Conservation (phyloP, 2,329 filamentous ascomycete species). For the Fonsecaea pugnacius region DNA sequence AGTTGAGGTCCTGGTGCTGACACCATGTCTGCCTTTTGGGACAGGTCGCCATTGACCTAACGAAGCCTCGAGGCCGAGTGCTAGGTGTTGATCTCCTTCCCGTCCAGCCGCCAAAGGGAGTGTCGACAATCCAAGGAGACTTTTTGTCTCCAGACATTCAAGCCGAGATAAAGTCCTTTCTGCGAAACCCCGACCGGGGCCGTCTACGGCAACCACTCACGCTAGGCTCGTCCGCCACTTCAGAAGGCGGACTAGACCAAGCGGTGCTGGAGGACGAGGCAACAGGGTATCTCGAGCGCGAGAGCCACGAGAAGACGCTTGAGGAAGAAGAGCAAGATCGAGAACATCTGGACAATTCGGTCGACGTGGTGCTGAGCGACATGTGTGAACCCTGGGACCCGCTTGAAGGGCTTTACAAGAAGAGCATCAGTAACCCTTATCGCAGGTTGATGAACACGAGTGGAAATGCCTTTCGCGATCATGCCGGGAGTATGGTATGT, state of each 20-base stretch:
- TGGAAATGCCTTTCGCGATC: conserved; percentile 82
- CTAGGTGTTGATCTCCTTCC: conserved; percentile 94
- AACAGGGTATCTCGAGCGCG: conserved; percentile 34
- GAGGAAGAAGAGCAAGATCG: conserved; percentile 43
- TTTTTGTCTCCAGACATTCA: conserved; percentile 79
- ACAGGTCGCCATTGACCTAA: conserved; percentile 79
- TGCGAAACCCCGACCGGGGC: conserved; percentile 67
- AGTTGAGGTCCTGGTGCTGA: conserved; percentile 5
- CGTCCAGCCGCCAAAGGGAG: conserved; percentile 83
- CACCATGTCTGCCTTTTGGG: neutral
- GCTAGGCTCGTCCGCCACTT: neutral
- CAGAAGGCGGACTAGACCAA: conserved; percentile 11
- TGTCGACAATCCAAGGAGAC: conserved; percentile 94
- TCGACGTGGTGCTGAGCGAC: conserved; percentile 95
- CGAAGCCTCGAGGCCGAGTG: conserved; percentile 75
- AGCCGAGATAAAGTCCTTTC: conserved; percentile 74
- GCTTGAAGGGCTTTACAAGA: conserved; percentile 76
- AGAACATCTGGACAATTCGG: conserved; percentile 59
- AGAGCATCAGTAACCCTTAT: conserved; percentile 94
- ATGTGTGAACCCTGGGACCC: conserved; percentile 98
- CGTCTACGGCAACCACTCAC: conserved; percentile 49
- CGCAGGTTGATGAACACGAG: conserved; percentile 99
- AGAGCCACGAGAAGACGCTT: conserved; percentile 39
- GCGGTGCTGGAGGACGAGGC: conserved; percentile 34
- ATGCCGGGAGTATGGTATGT: conserved; percentile 90